These are phyloP conservation scores for Hansenula sp. DNA, from an alignment of 1,139 yeast genomes.

Conservation along the genomic window DNA sequence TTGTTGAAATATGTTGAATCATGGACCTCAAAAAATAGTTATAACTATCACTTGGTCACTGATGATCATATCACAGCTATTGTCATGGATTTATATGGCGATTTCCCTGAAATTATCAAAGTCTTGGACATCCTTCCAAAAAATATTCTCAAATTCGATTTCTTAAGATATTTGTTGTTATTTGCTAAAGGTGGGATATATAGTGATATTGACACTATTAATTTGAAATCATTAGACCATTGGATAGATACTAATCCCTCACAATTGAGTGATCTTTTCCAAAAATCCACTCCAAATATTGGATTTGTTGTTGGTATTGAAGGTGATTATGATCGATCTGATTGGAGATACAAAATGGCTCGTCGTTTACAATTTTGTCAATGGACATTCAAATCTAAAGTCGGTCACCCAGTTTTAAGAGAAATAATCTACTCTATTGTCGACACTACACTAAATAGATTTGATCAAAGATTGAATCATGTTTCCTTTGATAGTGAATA, in stretches of 20 bases:
- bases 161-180: conserved; percentile 77
- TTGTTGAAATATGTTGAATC: conserved; percentile 10
- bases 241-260: conserved; percentile 49
- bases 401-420: conserved; percentile 87
- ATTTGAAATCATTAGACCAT: conserved; percentile 48
- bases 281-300: conserved; percentile 24
- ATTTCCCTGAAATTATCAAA: conserved; percentile 70
- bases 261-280: background rate
- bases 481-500: conserved; percentile 65
- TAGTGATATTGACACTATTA: conserved; percentile 77
- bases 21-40: conserved; percentile 29
- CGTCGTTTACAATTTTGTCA: conserved; percentile 74
- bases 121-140: conserved; percentile 78
- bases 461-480: conserved; percentile 26
- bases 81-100: conserved; percentile 55
- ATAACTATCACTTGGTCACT: conserved; percentile 65
- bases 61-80: conserved; percentile 67
- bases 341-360: conserved; percentile 69
- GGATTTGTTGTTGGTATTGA: conserved; percentile 86
- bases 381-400: conserved; percentile 76
- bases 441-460: conserved; percentile 53
- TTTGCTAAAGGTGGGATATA: conserved; percentile 91
- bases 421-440: conserved; percentile 78
- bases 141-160: conserved; percentile 78
- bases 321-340: conserved; percentile 82